Conservation (phyloP, 495 filamentous ascomycete species). For the Paragyromitra xinjiangensis region DNA sequence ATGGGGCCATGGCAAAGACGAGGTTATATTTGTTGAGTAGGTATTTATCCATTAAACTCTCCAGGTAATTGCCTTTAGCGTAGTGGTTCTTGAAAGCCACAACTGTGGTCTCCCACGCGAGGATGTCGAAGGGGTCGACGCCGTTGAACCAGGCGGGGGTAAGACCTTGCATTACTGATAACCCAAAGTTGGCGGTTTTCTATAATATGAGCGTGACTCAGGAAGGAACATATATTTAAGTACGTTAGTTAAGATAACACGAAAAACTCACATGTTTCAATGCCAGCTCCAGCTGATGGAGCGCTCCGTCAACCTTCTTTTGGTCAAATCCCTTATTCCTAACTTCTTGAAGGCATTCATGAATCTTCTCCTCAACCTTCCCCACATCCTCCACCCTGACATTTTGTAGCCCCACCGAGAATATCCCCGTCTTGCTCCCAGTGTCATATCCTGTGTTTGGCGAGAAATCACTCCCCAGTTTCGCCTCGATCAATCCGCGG, state of each 20-base stretch:
- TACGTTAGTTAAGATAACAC: background rate
- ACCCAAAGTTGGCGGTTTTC: slow-evolving; percentile 92
- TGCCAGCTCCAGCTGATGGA: slow-evolving; percentile 89
- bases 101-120: slow-evolving; percentile 90
- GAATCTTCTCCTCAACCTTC: slow-evolving; percentile 76
- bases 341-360: slow-evolving; percentile 71
- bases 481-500: slow-evolving; percentile 86
- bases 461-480: slow-evolving; percentile 89
- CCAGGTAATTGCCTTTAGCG: slow-evolving; percentile 77
- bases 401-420: slow-evolving; percentile 88
- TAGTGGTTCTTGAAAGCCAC: slow-evolving; percentile 72
- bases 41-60: slow-evolving; percentile 87
- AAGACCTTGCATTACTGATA: slow-evolving; percentile 85
- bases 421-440: slow-evolving; percentile 77
- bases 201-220: slow-evolving; percentile 12
- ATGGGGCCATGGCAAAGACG: slow-evolving; percentile 94
- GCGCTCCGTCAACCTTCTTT: slow-evolving; percentile 87
- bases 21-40: slow-evolving; percentile 83
- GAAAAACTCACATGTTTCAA: slow-evolving; percentile 71
- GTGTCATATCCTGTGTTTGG: slow-evolving; percentile 91
- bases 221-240: background rate
- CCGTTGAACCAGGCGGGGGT: slow-evolving; percentile 95
- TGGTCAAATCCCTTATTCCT: slow-evolving; percentile 80
- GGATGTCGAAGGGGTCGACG: slow-evolving; percentile 84
- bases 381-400: slow-evolving; percentile 80